These are phyloP conservation scores for Cymbopogon flexuosus DNA, from an alignment of 202 grass and related monocot species.

Conservation along the genomic window DNA sequence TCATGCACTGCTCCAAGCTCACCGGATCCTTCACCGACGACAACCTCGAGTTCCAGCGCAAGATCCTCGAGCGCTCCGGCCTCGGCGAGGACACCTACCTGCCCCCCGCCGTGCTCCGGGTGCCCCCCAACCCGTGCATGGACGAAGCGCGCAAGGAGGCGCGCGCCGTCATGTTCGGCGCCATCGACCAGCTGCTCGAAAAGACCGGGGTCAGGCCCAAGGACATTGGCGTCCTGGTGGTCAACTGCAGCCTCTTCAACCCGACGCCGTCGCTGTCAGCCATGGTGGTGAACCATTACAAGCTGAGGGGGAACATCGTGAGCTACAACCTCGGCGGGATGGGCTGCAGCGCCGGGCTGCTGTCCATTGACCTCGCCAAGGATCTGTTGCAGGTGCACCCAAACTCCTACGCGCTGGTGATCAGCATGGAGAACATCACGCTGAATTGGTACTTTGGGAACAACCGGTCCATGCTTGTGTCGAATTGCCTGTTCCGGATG, in stretches of 20 bases:
- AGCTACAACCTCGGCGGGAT: constrained; percentile 92
- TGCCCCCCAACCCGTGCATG: constrained; percentile 88
- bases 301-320: constrained; percentile 68
- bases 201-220: constrained; percentile 73
- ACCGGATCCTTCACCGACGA: constrained; percentile 69
- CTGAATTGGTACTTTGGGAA: constrained; percentile 99
- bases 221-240: constrained; percentile 85
- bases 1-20: constrained; percentile 67
- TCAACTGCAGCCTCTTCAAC: constrained; percentile 97
- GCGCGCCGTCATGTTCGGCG: constrained; percentile 74
- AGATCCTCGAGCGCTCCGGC: constrained; percentile 93
- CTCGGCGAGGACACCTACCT: constrained; percentile 83
- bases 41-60: constrained; percentile 90
- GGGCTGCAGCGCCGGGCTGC: constrained; percentile 85
- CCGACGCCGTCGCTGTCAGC: constrained; percentile 90
- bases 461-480: constrained; percentile 89
- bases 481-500: constrained; percentile 96
- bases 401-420: constrained; percentile 63
- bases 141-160: constrained; percentile 85
- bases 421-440: constrained; percentile 99
- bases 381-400: constrained; percentile 82
- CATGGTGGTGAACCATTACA: constrained; percentile 99
- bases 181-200: constrained; percentile 77
- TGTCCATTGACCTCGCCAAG: constrained; percentile 89
- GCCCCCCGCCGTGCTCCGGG: constrained; percentile 66